phyloP scores from a whole-genome alignment of 768 basidiomycete species.

The Porphyrellus cyaneotinctus region DNA sequence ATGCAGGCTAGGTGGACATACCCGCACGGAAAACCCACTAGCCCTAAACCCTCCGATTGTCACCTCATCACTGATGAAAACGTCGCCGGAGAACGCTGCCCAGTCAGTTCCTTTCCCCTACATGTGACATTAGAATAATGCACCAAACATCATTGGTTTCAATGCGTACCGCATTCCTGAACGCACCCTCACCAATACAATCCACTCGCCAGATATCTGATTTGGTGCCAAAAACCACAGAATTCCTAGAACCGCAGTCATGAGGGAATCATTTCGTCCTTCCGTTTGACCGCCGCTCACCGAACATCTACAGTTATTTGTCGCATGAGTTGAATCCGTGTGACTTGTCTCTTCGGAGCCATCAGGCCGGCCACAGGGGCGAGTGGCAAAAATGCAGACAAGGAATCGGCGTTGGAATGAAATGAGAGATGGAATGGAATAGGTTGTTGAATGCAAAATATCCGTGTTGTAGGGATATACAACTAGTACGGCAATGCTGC shows the following conservation, averaged over 20 bases:
- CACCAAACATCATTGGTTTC: neutral
- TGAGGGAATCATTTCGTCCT: neutral
- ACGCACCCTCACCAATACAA: conserved; percentile 59
- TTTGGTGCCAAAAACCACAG: conserved; percentile 47
- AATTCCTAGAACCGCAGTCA: conserved; percentile 37
- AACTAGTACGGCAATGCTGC: conserved; percentile 24
- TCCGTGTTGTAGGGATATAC: conserved; percentile 56
- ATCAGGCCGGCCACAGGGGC: conserved; percentile 42
- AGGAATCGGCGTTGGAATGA: conserved; percentile 49
- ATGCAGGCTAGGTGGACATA: conserved; percentile 25
- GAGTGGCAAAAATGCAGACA: conserved; percentile 58
- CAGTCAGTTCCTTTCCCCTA: conserved; percentile 65
- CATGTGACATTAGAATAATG: conserved; percentile 3
- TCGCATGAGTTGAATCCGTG: conserved; percentile 58
- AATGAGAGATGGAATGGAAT: conserved; percentile 70
- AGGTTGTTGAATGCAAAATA: conserved; percentile 51
- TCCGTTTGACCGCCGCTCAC: conserved; percentile 24
- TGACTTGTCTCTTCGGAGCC: conserved; percentile 33
- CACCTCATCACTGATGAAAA: conserved; percentile 45
- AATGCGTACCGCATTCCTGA: conserved; percentile 50
- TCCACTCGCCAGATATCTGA: conserved; percentile 70
- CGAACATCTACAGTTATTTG: conserved; percentile 65
- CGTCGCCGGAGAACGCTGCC: conserved; percentile 60
- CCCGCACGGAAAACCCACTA: conserved; percentile 61
- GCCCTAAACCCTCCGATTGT: conserved; percentile 63